A percentile compares a stretch with the other conserved stretches of the same genome.
Evolutionary conservation across 2,329 filamentous ascomycete genomes (phyloP).

Genomic region (Trichophyton verrucosum): DNA sequence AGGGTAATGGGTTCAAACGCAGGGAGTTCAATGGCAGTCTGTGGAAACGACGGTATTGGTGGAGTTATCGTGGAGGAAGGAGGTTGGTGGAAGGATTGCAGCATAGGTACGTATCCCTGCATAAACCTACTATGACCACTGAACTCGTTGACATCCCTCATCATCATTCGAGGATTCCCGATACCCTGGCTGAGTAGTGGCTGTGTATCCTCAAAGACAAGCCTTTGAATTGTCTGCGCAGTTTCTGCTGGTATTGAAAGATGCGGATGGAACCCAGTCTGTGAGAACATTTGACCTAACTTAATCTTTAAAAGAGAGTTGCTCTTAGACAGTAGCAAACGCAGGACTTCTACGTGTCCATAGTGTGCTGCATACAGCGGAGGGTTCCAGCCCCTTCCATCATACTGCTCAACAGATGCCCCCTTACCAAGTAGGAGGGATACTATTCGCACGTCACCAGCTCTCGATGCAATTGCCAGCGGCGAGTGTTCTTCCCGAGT

Average conservation of each 20-base stretch:
- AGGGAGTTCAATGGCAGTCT: background rate
- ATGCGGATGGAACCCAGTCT: constrained; percentile 1
- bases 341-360: constrained; percentile 25
- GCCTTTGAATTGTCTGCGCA: background rate
- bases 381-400: constrained; percentile 28
- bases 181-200: background rate
- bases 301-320: constrained; percentile 13
- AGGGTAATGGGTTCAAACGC: background rate
- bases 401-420: constrained; percentile 23
- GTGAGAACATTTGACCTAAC: background rate
- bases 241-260: constrained; percentile 15
- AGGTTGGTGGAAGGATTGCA: background rate
- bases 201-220: constrained; percentile 1
- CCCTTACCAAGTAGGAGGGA: constrained; percentile 15
- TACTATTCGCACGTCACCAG: constrained; percentile 3
- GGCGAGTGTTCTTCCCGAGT: constrained; percentile 24
- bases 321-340: constrained; percentile 21
- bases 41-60: background rate
- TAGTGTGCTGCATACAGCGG: constrained; percentile 28
- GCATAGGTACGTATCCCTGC: background rate
- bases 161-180: background rate
- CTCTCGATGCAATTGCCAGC: background rate
- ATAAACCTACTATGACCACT: background rate
- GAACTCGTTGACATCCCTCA: no score
- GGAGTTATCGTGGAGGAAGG: background rate